These are phyloP conservation scores for Eimeria necatrix DNA, from an alignment of 169 alveolate species.

Conservation along the genomic window DNA sequence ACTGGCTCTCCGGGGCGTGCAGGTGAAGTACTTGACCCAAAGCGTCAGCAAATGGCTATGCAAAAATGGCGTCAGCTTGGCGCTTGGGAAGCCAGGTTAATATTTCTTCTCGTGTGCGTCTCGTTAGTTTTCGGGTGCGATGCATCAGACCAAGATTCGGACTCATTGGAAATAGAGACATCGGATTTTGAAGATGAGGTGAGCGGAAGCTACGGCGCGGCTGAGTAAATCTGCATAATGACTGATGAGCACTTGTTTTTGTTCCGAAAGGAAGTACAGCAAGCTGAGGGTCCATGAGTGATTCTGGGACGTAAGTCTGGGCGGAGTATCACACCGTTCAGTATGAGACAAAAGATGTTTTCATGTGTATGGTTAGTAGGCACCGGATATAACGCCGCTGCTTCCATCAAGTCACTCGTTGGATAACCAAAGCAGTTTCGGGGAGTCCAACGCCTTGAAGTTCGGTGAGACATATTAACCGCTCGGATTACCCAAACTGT, in stretches of 20 bases:
- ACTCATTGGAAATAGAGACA: neutral
- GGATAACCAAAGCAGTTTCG: constrained; percentile 21
- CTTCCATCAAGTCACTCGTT: neutral
- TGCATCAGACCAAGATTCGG: constrained; percentile 35
- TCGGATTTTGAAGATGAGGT: constrained; percentile 38
- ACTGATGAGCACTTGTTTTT: neutral
- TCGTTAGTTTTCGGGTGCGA: neutral
- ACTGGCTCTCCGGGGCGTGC: neutral
- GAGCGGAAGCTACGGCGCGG: neutral
- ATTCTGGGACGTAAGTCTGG: neutral
- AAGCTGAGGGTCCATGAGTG: neutral
- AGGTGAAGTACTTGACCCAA: neutral
- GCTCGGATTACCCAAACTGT: neutral
- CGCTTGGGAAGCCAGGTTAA: constrained; percentile 32
- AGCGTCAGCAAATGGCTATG: neutral
- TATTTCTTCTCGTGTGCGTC: neutral
- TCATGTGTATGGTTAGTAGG: neutral
- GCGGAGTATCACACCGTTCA: too few relatives aligned
- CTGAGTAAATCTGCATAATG: neutral
- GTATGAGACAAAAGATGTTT: neutral
- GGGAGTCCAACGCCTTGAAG: constrained; percentile 1
- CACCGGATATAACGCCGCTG: constrained; percentile 9
- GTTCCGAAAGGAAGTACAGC: neutral
- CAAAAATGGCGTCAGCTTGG: neutral
- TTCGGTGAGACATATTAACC: constrained; percentile 6